Evolutionary conservation across 2,329 filamentous ascomycete species (phyloP).

Genomic region (Beauveria asiatica): DNA sequence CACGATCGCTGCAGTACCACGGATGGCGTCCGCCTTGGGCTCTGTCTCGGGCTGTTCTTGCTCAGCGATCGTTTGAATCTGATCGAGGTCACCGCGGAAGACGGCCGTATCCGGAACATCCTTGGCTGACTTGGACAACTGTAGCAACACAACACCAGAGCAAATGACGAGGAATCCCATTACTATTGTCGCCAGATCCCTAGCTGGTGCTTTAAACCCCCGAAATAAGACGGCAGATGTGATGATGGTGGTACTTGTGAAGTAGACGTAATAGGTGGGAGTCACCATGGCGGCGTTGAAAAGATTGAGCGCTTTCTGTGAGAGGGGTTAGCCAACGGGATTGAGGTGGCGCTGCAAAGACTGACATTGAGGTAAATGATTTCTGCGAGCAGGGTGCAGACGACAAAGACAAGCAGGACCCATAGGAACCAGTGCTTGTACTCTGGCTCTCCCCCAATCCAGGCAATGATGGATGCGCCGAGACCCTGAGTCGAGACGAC

Average conservation of each 20-base stretch:
- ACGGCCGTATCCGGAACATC: constrained; percentile 91
- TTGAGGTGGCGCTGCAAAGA: constrained; percentile 16
- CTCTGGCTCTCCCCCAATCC: constrained; percentile 71
- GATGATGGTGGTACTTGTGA: constrained; percentile 90
- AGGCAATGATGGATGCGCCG: constrained; percentile 82
- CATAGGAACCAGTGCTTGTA: constrained; percentile 98
- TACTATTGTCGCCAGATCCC: constrained; percentile 78
- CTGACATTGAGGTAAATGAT: constrained; percentile 93
- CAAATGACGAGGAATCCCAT: constrained; percentile 93
- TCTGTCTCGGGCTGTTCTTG: constrained; percentile 95
- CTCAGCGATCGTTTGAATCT: constrained; percentile 90
- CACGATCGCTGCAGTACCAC: constrained; percentile 80
- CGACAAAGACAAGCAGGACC: constrained; percentile 81
- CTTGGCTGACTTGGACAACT: constrained; percentile 96
- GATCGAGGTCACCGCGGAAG: constrained; percentile 86
- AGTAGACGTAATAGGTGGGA: constrained; percentile 97
- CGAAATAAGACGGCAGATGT: constrained; percentile 87
- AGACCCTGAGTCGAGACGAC: constrained; percentile 92
- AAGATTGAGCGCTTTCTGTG: constrained; percentile 91
- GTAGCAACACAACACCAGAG: constrained; percentile 80
- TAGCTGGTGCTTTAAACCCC: constrained; percentile 80
- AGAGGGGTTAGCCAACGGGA: constrained; percentile 24
- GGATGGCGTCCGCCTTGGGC: constrained; percentile 91
- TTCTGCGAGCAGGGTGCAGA: constrained; percentile 81
- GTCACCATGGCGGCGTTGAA: constrained; percentile 97